phyloP scores from a whole-genome alignment of 306 rosid genomes.

The Prunus fruticosa region DNA sequence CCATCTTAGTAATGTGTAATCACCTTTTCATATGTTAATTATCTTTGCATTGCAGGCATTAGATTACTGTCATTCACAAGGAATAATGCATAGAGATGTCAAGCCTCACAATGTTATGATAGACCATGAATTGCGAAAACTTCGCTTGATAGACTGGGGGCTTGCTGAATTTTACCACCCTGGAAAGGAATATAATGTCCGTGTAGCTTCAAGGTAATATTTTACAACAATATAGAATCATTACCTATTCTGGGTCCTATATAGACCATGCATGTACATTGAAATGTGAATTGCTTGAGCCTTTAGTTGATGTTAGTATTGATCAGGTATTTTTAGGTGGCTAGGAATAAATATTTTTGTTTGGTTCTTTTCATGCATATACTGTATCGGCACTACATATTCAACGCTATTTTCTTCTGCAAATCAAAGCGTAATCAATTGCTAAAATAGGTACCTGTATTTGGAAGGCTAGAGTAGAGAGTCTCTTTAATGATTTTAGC shows the following conservation, averaged over 20 bases:
- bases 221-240: neutral
- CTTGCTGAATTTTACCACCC: constrained; percentile 93
- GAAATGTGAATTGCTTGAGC: neutral
- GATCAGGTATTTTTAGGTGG: neutral
- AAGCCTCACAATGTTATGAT: constrained; percentile 95
- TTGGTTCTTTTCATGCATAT: neutral
- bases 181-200: constrained; percentile 85
- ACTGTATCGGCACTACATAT: neutral
- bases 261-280: neutral
- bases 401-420: neutral
- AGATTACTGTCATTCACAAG: constrained; percentile 91
- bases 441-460: neutral
- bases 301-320: neutral
- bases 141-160: constrained; percentile 93
- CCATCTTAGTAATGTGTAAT: neutral
- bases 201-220: constrained; percentile 82
- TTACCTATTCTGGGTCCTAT: neutral
- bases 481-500: neutral
- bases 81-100: constrained; percentile 92
- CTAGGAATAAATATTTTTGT: neutral
- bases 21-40: constrained; percentile 20
- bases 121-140: constrained; percentile 85
- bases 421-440: neutral
- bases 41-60: constrained; percentile 55
- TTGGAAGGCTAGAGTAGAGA: neutral